Base-by-base conservation (phyloP, 2,329 filamentous ascomycete species). In the Escovopsis sp. region DNA sequence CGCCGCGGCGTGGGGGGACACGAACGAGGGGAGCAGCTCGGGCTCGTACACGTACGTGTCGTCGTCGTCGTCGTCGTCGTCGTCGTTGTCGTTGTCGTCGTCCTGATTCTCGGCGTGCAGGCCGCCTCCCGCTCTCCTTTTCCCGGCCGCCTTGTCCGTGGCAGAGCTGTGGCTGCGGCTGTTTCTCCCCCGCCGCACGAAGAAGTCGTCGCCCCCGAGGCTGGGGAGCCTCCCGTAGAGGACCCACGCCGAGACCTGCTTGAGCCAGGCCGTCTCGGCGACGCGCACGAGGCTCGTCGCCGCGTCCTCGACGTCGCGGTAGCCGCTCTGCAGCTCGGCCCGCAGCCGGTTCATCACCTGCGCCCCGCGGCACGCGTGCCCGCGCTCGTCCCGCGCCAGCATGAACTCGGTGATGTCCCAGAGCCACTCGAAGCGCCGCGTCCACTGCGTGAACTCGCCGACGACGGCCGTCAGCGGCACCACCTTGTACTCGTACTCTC, bases 401-500 rank as follows among this genome's bases (percentile, higher is more conserved):
- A 94, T 82, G 45, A 81, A 83, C 45, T 71, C 68, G 25, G 73
- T 70, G 33, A 87, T 60, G 23, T 74, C 68, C 76, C 79, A 83
- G 15, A 94, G 66, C 85, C 88, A 96, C 48, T 87, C 78, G 65
- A 96, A 71, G 26, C 77, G 68, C 46, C 84, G 71, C 32, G 71
- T 80, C 88, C 88, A 96, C 30, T 72, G 79, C n/a, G 79, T 76
- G 49, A 96, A 94, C 49, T 90, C 80, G 5, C 70, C 72, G 19
- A 93, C 76, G 15, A 96, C 70, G 2, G 78, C 79, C 34, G 90
- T 92, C 46, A 98, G 60, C 3, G 90, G 88, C 16, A 96, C 88
- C 42, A 94, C 92, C 41, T 88, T 80, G 54, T 94, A 94, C 1
- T 83, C 88, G 29, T 87, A 88, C 2, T 96, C 88, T 39, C 83